Conservation (phyloP, 176 grass and related monocot species). For the Ampelocalamus luodianensis region DNA sequence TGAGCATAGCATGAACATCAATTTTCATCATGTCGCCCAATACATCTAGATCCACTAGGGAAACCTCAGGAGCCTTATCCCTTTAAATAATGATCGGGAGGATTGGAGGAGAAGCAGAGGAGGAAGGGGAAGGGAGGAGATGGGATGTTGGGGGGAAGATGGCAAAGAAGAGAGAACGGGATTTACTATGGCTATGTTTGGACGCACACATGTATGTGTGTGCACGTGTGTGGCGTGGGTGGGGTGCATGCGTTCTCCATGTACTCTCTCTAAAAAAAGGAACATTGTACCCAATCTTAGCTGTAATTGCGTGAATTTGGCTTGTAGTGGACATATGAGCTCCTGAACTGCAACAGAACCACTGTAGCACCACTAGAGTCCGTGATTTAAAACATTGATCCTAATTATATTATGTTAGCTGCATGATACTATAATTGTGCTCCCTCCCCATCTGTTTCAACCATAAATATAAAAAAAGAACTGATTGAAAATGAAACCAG, state of each 20-base stretch:
- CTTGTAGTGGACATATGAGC: not conserved
- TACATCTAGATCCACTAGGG: conserved; percentile 8
- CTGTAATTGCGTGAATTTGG: not conserved
- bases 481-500: not conserved
- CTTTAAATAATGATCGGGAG: not conserved
- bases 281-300: not conserved
- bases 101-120: not conserved
- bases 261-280: not conserved
- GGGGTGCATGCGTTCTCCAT: not conserved
- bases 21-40: not conserved
- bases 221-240: too few relatives aligned
- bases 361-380: not conserved
- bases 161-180: not conserved
- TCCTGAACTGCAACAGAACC: not conserved
- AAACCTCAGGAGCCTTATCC: not conserved
- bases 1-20: not conserved
- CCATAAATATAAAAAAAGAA: not conserved
- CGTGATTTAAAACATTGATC: not conserved
- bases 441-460: not conserved
- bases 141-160: not conserved
- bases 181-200: not conserved
- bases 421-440: not conserved
- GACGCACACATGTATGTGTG: not conserved
- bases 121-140: not conserved
- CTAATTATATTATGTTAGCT: not conserved